These are phyloP conservation scores for Phytophthora crassamura DNA, from an alignment of 352 stramenopile species.

Conservation along the genomic window DNA sequence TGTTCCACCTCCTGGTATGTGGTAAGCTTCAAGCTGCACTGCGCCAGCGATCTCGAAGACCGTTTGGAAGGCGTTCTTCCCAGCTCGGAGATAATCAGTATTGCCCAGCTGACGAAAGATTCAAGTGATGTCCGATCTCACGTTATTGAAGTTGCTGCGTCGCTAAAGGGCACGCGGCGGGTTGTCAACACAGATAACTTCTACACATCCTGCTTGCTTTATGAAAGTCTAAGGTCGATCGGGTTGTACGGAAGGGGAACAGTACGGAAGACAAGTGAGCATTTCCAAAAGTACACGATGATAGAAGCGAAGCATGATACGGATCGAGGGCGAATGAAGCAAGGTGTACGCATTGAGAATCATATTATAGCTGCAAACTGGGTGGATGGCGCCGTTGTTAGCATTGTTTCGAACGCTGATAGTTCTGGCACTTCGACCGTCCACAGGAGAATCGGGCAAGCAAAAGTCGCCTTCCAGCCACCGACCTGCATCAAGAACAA, in stretches of 20 bases:
- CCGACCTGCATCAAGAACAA: constrained; percentile 39
- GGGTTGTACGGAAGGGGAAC: constrained; percentile 32
- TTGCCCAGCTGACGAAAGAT: constrained; percentile 1
- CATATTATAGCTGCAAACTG: constrained; percentile 37
- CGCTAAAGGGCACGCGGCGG: constrained; percentile 17
- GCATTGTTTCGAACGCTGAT: constrained; percentile 34
- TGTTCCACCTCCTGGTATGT: constrained; percentile 40
- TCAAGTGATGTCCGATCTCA: constrained; percentile 21
- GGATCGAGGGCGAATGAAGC: constrained; percentile 13
- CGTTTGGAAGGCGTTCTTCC: constrained; percentile 22
- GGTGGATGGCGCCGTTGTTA: constrained; percentile 33
- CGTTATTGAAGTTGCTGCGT: constrained; percentile 30
- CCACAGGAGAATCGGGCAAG: constrained; percentile 14
- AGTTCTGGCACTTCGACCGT: constrained; percentile 17
- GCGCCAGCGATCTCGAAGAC: constrained; percentile 23
- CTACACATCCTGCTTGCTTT: constrained; percentile 39
- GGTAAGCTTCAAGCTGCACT: constrained; percentile 35
- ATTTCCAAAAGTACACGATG: constrained; percentile 28
- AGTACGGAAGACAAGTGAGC: constrained; percentile 15
- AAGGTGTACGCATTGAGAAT: constrained; percentile 17
- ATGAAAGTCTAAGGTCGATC: constrained; percentile 29
- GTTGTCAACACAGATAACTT: constrained; percentile 45
- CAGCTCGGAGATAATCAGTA: background rate
- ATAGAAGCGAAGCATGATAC: constrained; percentile 2
- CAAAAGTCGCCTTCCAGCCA: constrained; percentile 12